These are phyloP conservation scores for Hirschioporus abietinus DNA, from an alignment of 768 basidiomycete genomes.

Conservation along the genomic window DNA sequence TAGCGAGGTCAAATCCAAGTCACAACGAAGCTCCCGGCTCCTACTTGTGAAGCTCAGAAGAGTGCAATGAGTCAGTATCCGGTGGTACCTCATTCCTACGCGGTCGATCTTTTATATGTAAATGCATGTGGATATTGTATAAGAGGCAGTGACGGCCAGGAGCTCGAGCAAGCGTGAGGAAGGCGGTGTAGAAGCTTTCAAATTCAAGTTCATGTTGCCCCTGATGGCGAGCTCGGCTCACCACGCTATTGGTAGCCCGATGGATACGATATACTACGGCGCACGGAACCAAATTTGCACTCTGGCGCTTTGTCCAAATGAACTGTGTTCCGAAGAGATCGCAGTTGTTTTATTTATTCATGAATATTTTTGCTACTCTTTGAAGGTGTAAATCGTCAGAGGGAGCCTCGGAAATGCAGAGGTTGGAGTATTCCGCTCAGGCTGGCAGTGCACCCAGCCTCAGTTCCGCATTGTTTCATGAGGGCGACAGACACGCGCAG, in stretches of 20 bases:
- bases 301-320: neutral
- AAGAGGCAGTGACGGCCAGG: neutral
- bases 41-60: neutral
- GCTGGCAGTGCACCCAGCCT: neutral
- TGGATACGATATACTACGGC: too few relatives aligned
- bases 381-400: too few relatives aligned
- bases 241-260: neutral
- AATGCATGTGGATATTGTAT: neutral
- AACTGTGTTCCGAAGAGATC: neutral
- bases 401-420: neutral
- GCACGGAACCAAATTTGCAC: neutral
- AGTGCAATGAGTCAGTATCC: neutral
- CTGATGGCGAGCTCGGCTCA: neutral
- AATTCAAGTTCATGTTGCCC: too few relatives aligned
- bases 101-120: neutral
- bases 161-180: too few relatives aligned
- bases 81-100: neutral
- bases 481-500: neutral
- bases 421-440: neutral
- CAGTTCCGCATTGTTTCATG: neutral
- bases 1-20: neutral
- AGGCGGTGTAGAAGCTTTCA: neutral
- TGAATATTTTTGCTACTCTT: too few relatives aligned
- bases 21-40: neutral
- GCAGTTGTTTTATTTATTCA: neutral